These are phyloP conservation scores for Silene conica DNA, from an alignment of 148 eudicot genomes.

Conservation along the genomic window DNA sequence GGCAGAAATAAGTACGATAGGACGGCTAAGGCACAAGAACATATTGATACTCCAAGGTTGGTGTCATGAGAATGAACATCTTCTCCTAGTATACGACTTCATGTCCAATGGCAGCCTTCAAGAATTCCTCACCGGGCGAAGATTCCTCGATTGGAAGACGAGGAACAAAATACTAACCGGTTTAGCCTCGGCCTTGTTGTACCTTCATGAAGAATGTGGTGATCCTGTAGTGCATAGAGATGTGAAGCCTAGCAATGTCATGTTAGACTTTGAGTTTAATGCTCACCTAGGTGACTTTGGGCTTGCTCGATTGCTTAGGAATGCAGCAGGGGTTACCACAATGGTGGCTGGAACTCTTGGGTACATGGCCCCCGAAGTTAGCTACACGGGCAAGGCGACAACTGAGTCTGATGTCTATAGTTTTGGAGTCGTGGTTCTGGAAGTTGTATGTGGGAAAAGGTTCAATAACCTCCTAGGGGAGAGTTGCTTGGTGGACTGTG, in stretches of 20 bases:
- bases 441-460: constrained; percentile 61
- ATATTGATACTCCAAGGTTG: constrained; percentile 67
- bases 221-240: constrained; percentile 62
- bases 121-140: constrained; percentile 33
- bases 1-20: constrained; percentile 70
- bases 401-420: constrained; percentile 70
- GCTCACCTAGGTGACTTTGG: constrained; percentile 75
- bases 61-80: constrained; percentile 63
- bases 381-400: constrained; percentile 65
- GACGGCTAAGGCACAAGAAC: constrained; percentile 64
- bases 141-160: constrained; percentile 38
- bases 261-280: constrained; percentile 54
- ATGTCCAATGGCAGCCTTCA: constrained; percentile 78
- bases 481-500: constrained; percentile 48
- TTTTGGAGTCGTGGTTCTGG: constrained; percentile 69
- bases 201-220: constrained; percentile 73
- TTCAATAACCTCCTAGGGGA: constrained; percentile 56
- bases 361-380: constrained; percentile 76
- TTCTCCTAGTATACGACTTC: constrained; percentile 66
- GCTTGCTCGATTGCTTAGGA: constrained; percentile 50
- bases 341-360: constrained; percentile 78
- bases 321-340: constrained; percentile 45
- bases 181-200: constrained; percentile 53
- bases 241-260: constrained; percentile 70
- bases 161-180: constrained; percentile 46